Percentiles rank a stretch among this genome's conserved stretches.
Conservation (phyloP, 441 rosid species). For the Geranium incanum region DNA sequence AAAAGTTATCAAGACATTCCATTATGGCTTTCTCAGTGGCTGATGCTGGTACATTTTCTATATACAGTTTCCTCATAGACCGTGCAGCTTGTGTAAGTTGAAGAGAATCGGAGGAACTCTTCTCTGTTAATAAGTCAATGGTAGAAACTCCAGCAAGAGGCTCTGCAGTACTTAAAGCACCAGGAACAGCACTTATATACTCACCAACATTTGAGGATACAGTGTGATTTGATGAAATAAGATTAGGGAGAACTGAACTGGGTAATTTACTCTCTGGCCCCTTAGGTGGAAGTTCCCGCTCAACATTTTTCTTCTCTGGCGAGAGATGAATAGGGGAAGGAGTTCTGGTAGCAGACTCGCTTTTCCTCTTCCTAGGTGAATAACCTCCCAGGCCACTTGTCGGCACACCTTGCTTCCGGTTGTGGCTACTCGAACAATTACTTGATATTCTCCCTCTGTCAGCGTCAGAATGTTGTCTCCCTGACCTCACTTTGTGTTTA, state of each 20-base stretch:
- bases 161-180: conserved; percentile 33
- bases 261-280: conserved; percentile 28
- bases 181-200: conserved; percentile 32
- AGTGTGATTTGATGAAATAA: conserved; percentile 34
- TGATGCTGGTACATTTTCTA: conserved; percentile 70
- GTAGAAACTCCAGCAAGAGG: conserved; percentile 36
- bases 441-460: conserved; percentile 31
- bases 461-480: conserved; percentile 40
- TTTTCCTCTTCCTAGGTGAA: conserved; percentile 82
- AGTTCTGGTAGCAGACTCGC: conserved; percentile 51
- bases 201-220: conserved; percentile 32
- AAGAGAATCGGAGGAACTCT: conserved; percentile 50
- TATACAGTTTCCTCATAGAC: conserved; percentile 75
- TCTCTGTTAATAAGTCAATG: conserved; percentile 29
- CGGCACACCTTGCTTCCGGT: conserved; percentile 41
- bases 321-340: conserved; percentile 62
- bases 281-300: conserved; percentile 67
- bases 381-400: conserved; percentile 84
- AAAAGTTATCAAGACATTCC: conserved; percentile 50
- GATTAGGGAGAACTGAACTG: conserved; percentile 35
- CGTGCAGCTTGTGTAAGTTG: conserved; percentile 80
- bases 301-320: conserved; percentile 67
- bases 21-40: conserved; percentile 72
- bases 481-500: conserved; percentile 40
- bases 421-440: conserved; percentile 47